Percentiles rank a stretch among this genome's conserved stretches.
Evolutionary conservation across 2,329 filamentous ascomycete species (phyloP).

Genomic region (Trichoderma sp.): DNA sequence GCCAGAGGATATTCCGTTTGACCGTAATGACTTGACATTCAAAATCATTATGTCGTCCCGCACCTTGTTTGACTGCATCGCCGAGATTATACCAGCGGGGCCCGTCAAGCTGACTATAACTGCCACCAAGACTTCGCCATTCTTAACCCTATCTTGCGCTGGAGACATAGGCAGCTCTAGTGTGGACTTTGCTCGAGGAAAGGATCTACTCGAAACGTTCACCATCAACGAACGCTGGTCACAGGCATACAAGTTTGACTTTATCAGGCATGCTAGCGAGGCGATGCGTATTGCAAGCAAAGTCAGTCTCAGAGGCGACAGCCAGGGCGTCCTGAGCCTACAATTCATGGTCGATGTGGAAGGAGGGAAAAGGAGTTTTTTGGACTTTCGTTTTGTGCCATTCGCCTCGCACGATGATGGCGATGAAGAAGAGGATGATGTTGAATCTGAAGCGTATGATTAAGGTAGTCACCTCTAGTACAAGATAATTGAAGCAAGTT

Average conservation of each 20-base stretch:
- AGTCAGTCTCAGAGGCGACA: constrained; percentile 84
- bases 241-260: constrained; percentile 81
- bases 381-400: constrained; percentile 81
- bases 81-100: constrained; percentile 67
- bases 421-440: constrained; percentile 20
- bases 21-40: constrained; percentile 73
- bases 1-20: constrained; percentile 82
- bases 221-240: constrained; percentile 57
- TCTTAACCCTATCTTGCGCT: constrained; percentile 68
- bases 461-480: neutral
- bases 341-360: constrained; percentile 96
- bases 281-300: constrained; percentile 95
- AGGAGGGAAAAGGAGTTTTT: constrained; percentile 64
- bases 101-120: constrained; percentile 69
- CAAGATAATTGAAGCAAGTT: neutral
- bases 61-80: constrained; percentile 68
- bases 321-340: constrained; percentile 84
- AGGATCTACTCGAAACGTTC: constrained; percentile 72
- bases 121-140: constrained; percentile 62
- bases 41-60: constrained; percentile 91
- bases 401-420: constrained; percentile 59
- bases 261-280: constrained; percentile 79
- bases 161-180: constrained; percentile 59
- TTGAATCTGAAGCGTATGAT: neutral
- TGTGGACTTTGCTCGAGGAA: constrained; percentile 64